Evolutionary conservation across 495 filamentous ascomycete species (phyloP).

Genomic region (Penicillium crystallinum): DNA sequence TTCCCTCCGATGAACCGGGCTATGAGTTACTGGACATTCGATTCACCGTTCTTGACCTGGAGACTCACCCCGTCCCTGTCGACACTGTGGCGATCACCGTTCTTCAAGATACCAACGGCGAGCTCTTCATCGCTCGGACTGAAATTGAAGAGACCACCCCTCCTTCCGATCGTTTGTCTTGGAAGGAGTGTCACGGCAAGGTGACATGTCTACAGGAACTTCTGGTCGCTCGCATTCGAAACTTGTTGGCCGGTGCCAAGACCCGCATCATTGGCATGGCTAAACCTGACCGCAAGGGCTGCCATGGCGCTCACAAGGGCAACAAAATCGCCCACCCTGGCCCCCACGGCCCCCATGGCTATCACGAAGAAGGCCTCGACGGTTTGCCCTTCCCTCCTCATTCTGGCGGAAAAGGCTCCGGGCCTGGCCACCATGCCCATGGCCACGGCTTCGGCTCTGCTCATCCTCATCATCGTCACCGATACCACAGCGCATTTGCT

Average conservation of each 20-base stretch:
- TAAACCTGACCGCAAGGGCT: slow-evolving; percentile 28
- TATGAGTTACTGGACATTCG: slow-evolving; percentile 35
- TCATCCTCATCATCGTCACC: slow-evolving; percentile 24
- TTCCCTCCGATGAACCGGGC: slow-evolving; percentile 23
- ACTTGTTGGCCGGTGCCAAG: slow-evolving; percentile 36
- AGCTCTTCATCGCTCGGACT: slow-evolving; percentile 34
- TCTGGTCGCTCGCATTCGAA: slow-evolving; percentile 35
- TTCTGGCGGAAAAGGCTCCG: too few relatives aligned
- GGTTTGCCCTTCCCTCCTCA: slow-evolving; percentile 12
- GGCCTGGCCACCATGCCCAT: slow-evolving; percentile 5
- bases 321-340: slow-evolving; percentile 9
- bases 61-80: slow-evolving; percentile 44
- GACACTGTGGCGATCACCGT: slow-evolving; percentile 44
- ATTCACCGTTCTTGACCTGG: slow-evolving; percentile 47
- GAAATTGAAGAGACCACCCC: slow-evolving; percentile 35
- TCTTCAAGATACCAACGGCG: slow-evolving; percentile 32
- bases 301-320: slow-evolving; percentile 24
- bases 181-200: slow-evolving; percentile 40
- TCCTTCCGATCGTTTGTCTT: slow-evolving; percentile 29
- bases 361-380: slow-evolving; percentile 8
- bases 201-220: slow-evolving; percentile 36
- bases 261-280: slow-evolving; percentile 32
- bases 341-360: slow-evolving; percentile 11
- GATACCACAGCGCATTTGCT: slow-evolving; percentile 35
- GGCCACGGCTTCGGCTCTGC: slow-evolving; percentile 9